Base-by-base conservation (phyloP, 108 stramenopile species). In the Conticribra weissflogii region DNA sequence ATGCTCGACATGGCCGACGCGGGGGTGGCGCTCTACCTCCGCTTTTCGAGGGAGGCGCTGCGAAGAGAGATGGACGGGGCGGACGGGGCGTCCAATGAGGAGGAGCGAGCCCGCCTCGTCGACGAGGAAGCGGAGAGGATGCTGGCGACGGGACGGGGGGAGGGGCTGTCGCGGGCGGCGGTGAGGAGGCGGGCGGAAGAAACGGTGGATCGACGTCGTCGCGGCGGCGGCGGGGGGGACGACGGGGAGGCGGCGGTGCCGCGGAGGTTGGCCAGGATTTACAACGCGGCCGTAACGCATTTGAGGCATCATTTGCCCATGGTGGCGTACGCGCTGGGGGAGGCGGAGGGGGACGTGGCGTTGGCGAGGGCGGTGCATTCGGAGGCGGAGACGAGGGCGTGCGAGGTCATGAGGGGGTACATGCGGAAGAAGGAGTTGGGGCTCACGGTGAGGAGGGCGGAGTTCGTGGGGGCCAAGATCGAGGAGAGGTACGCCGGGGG, bases 251-350 rank as follows among this genome's bases (percentile, higher is more conserved):
- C 23, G 57, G 41, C 76, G 29, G 78, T 84, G 17, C 89, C 86
- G 0, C 77, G 74, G 47, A 52, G 88, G 48, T 31, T 95, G 74
- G 94, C 89, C 28, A 57, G 65, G 52, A 86, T 91, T 9, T 95
- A 90, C 81, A 95, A 95, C 77, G 75, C 71, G 9, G 89, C 91
- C 41, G 88, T 89, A 3, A 86, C 86, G 7, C 81, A 78, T 31
- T 52, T 95, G 51, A 71, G 94, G 8, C 91, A 95, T 78, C 94
- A 95, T 73, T 82, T 95, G 68, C 94, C 94, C 72, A 91, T 95
- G 90, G 90, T 95, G 1, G 85, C 89, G 24, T 83, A 86, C 66
- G 86, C 83, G 21, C 65, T 95, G 52, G 80, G 88, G 30, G 79
- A 71, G 29, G 94, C 88, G 28, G 84, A 91, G 54, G 94, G 94